A percentile compares a stretch with the other conserved stretches of the same genome.
phyloP scores from a whole-genome alignment of 345 rosid genomes.

The Linum lewisii region DNA sequence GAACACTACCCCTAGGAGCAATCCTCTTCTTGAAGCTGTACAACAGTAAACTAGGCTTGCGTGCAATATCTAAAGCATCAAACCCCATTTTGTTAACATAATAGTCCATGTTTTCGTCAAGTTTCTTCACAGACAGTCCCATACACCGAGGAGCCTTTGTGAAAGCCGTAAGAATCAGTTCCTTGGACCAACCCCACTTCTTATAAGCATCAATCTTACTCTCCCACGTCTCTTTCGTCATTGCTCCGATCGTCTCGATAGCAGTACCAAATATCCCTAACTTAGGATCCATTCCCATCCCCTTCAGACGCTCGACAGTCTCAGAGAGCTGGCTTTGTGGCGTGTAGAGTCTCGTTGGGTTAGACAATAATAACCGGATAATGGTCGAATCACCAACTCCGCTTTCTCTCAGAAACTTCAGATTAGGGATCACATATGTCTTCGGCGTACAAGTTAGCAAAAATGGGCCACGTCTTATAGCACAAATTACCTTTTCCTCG shows the following conservation, averaged over 20 bases:
- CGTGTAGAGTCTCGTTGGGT: not conserved
- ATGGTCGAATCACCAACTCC: not conserved
- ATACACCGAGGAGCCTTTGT: slow-evolving; percentile 5
- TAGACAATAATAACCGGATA: not conserved
- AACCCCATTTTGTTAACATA: slow-evolving; percentile 20
- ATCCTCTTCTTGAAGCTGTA: slow-evolving; percentile 20
- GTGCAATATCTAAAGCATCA: slow-evolving; percentile 1
- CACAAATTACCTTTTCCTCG: slow-evolving; percentile 26
- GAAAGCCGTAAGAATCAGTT: slow-evolving; percentile 23
- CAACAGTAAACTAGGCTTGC: not conserved
- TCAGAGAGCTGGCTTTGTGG: not conserved
- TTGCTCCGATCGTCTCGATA: slow-evolving; percentile 31
- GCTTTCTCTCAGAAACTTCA: not conserved
- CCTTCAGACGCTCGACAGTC: slow-evolving; percentile 26
- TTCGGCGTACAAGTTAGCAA: not conserved
- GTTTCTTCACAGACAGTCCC: slow-evolving; percentile 13
- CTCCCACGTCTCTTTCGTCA: slow-evolving; percentile 32
- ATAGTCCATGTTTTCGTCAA: slow-evolving; percentile 13
- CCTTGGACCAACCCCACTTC: slow-evolving; percentile 52
- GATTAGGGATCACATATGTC: not conserved
- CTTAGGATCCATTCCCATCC: slow-evolving; percentile 42
- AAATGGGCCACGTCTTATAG: slow-evolving; percentile 14
- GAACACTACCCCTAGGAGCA: slow-evolving; percentile 31
- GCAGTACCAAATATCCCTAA: slow-evolving; percentile 39
- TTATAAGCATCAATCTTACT: slow-evolving; percentile 32